Conservation (phyloP, 345 rosid genomes). For the Clarkia xantiana region DNA sequence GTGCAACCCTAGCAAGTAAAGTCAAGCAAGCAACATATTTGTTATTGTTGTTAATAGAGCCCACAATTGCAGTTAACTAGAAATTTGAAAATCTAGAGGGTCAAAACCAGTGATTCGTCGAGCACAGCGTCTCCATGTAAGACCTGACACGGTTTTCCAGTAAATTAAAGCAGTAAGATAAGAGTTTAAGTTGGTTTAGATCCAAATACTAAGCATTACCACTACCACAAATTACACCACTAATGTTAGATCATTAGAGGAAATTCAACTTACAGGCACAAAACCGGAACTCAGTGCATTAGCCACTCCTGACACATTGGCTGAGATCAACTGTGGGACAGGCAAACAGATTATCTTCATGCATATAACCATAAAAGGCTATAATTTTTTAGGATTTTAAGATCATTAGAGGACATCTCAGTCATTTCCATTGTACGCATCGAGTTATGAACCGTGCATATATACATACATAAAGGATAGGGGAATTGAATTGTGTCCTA, state of each 20-base stretch:
- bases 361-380: too few relatives aligned
- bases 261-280: too few relatives aligned
- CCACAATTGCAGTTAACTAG: too few relatives aligned
- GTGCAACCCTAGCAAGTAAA: constrained; percentile 62
- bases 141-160: constrained; percentile 29
- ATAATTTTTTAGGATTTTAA: too few relatives aligned
- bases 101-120: constrained; percentile 45
- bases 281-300: constrained; percentile 65
- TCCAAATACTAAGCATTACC: too few relatives aligned
- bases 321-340: constrained; percentile 45
- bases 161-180: not conserved
- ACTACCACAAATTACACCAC: too few relatives aligned
- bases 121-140: constrained; percentile 95
- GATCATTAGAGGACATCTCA: too few relatives aligned
- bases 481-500: too few relatives aligned
- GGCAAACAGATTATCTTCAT: not conserved
- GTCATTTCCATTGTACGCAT: too few relatives aligned
- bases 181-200: not conserved
- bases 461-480: too few relatives aligned
- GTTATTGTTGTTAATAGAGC: not conserved
- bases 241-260: too few relatives aligned
- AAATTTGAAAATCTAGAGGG: not conserved
- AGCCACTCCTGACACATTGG: constrained; percentile 46
- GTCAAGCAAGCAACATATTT: not conserved
- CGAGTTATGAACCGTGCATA: too few relatives aligned